These are phyloP conservation scores for Rhizopogon sp. DNA, from an alignment of 768 basidiomycete species.

Conservation along the genomic window DNA sequence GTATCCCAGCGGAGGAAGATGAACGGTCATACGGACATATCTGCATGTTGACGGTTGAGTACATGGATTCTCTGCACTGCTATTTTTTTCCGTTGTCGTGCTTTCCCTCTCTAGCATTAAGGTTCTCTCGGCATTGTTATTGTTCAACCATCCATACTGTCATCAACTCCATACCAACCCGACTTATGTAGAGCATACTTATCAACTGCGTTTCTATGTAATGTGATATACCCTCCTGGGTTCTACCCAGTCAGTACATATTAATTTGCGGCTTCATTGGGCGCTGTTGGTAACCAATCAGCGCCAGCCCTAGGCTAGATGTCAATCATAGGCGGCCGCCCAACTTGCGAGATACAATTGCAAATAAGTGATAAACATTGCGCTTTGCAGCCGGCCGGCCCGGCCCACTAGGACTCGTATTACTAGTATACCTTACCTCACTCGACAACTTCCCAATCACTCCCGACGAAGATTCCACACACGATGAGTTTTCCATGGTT, in stretches of 20 bases:
- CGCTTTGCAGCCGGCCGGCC: no score
- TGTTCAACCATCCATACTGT: not conserved
- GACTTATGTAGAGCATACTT: conserved; percentile 1
- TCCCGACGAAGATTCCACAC: not conserved
- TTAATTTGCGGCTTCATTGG: no score
- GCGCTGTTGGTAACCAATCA: no score
- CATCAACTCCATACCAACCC: not conserved
- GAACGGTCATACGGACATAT: conserved; percentile 15
- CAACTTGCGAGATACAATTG: not conserved
- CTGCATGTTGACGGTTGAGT: conserved; percentile 20
- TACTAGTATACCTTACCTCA: not conserved
- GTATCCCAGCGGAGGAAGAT: conserved; percentile 23
- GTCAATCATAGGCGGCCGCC: not conserved
- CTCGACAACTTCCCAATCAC: not conserved
- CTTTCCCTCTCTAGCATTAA: not conserved
- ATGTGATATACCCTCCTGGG: not conserved
- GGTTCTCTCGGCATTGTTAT: not conserved
- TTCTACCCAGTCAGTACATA: not conserved
- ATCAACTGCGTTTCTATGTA: not conserved
- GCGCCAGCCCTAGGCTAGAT: no score
- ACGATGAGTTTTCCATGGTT: conserved; percentile 55
- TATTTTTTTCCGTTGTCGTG: conserved; percentile 1
- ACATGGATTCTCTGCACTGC: conserved; percentile 1
- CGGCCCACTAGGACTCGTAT: no score
- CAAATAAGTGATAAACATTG: not conserved